Evolutionary conservation across 208 protist species (phyloP).

Genomic region (Strigomonas culicis): DNA sequence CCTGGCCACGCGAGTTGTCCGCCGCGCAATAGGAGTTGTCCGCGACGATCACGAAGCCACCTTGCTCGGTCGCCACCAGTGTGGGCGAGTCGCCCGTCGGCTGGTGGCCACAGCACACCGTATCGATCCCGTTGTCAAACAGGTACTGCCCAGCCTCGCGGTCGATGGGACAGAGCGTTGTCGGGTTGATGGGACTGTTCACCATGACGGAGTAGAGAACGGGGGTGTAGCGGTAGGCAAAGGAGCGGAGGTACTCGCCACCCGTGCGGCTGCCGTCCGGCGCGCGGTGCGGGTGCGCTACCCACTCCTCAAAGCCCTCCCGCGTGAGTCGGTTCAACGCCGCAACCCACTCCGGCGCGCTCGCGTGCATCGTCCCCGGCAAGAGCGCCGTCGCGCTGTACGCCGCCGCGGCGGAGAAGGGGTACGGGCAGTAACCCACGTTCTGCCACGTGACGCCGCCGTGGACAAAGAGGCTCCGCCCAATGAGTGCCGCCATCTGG

Average conservation of each 20-base stretch:
- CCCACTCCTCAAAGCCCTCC: conserved; percentile 29
- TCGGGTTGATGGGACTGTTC: conserved; percentile 16
- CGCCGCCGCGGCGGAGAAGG: conserved; percentile 9
- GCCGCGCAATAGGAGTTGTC: conserved; percentile 55
- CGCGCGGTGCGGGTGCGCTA: background rate
- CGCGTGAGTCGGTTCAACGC: conserved; percentile 38
- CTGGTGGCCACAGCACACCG: conserved; percentile 50
- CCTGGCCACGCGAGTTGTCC: conserved; percentile 26
- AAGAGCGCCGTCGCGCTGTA: background rate
- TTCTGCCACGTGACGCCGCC: conserved; percentile 31
- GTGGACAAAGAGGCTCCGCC: conserved; percentile 57
- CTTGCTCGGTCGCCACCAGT: conserved; percentile 7
- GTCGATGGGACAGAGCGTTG: conserved; percentile 1
- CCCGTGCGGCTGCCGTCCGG: conserved; percentile 7
- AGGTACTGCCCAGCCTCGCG: conserved; percentile 34
- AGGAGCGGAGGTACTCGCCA: conserved; percentile 32
- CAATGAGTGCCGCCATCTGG: conserved; percentile 27
- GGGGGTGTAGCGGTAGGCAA: conserved; percentile 26
- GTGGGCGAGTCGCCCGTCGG: conserved; percentile 48
- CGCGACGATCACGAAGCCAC: conserved; percentile 20
- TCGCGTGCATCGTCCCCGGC: background rate
- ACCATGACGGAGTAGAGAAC: conserved; percentile 34
- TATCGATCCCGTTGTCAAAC: conserved; percentile 22
- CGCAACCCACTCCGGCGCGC: conserved; percentile 33
- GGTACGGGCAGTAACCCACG: conserved; percentile 33